phyloP scores from a whole-genome alignment of 2,329 filamentous ascomycete species.

The Aspergillus hortae region DNA sequence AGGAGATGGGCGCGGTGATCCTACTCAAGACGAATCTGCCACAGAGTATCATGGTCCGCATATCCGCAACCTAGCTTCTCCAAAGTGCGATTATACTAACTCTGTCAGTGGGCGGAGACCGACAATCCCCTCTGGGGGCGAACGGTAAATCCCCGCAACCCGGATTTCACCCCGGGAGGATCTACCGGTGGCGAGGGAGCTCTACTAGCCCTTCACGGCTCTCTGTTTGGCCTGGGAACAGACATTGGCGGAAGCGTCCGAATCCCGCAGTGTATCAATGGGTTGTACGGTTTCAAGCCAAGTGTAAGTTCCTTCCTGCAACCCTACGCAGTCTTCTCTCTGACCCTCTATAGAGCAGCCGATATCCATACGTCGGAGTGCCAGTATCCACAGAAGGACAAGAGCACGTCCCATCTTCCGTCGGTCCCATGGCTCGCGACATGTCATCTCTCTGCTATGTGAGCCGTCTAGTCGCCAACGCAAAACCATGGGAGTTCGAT shows the following conservation, averaged over 20 bases:
- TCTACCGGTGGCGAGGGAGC: constrained; percentile 46
- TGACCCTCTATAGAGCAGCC: constrained; percentile 50
- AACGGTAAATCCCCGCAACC: constrained; percentile 45
- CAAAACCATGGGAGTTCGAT: constrained; percentile 54
- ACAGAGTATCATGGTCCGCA: constrained; percentile 50
- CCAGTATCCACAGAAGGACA: constrained; percentile 62
- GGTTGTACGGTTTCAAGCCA: constrained; percentile 49
- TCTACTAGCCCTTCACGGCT: constrained; percentile 40
- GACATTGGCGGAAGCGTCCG: constrained; percentile 52
- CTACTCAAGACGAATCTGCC: constrained; percentile 53
- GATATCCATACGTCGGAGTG: constrained; percentile 57
- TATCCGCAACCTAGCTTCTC: not conserved
- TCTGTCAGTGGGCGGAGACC: constrained; percentile 50
- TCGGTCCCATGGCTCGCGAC: constrained; percentile 58
- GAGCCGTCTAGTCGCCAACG: constrained; percentile 47
- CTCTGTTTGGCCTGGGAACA: constrained; percentile 48
- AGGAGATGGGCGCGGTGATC: constrained; percentile 49
- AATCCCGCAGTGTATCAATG: constrained; percentile 48
- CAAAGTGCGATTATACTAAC: constrained; percentile 1
- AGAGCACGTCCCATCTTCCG: constrained; percentile 60
- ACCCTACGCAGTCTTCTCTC: not conserved
- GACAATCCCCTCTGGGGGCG: constrained; percentile 52
- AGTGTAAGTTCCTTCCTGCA: constrained; percentile 20
- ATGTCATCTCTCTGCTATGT: constrained; percentile 49
- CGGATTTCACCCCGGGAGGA: constrained; percentile 46